These are phyloP conservation scores for Colletotrichum salicis DNA, from an alignment of 2,329 filamentous ascomycete genomes.

Conservation along the genomic window DNA sequence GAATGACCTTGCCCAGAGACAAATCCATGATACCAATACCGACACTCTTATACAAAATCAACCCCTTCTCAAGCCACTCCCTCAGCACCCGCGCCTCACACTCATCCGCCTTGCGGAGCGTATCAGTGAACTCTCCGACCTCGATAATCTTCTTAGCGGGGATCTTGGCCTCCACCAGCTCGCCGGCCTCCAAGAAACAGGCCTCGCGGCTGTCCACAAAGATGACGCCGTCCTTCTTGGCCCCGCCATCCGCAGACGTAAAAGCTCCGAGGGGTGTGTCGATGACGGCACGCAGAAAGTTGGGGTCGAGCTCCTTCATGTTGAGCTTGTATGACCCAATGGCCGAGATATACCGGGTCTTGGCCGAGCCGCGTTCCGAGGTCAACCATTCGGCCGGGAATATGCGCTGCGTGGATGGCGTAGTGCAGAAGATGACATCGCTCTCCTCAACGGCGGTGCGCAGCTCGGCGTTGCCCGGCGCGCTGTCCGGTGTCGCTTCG, in stretches of 20 bases:
- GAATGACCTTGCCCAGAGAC: conserved; percentile 28
- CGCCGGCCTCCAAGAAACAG: conserved; percentile 45
- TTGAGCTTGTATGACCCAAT: conserved; percentile 47
- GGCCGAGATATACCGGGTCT: conserved; percentile 42
- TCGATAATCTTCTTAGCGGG: conserved; percentile 42
- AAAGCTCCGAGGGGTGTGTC: conserved; percentile 27
- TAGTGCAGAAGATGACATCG: conserved; percentile 47
- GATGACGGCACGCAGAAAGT: conserved; percentile 39
- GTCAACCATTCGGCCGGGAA: conserved; percentile 41
- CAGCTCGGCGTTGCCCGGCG: conserved; percentile 33
- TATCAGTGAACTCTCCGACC: conserved; percentile 69
- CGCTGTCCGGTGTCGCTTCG: conserved; percentile 32
- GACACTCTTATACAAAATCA: conserved; percentile 77
- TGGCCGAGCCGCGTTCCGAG: conserved; percentile 31
- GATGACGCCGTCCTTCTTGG: conserved; percentile 34
- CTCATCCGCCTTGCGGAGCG: conserved; percentile 53
- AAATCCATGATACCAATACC: conserved; percentile 77
- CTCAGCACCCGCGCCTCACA: conserved; percentile 54
- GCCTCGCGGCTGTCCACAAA: conserved; percentile 43
- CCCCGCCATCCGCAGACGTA: conserved; percentile 24
- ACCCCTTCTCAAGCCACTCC: conserved; percentile 71
- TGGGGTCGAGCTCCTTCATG: conserved; percentile 47
- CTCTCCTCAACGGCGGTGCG: conserved; percentile 34
- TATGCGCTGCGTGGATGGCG: conserved; percentile 43
- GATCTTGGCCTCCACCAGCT: conserved; percentile 42